Base-by-base conservation (phyloP, 2,329 filamentous ascomycete genomes). In the Lomentospora prolificans region DNA sequence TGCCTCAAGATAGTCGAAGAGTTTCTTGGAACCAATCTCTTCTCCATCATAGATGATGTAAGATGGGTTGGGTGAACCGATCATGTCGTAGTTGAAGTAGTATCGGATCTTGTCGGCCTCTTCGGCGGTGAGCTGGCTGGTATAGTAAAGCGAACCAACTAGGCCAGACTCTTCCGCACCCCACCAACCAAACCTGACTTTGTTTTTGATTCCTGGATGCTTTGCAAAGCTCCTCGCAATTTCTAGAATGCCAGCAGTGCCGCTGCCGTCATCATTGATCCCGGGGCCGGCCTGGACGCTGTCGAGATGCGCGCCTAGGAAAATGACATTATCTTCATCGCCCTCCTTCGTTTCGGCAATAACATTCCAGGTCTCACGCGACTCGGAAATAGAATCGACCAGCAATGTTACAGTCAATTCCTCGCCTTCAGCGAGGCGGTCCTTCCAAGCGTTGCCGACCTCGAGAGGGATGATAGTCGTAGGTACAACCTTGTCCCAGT, bases 31-130 rank as follows among this genome's bases (percentile, higher is more conserved):
- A 27, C 70, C 72, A 39, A 64, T 58, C 46, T 64, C 60, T 59
- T 75, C 70, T 7, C 65, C 72, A 19, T 72, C 68, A 55, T 75
- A 72, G 6, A 76, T 67, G 55, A 62, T 63, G 61, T 68, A 75
- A 41, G 63, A 60, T 9, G 73, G 69, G n/a, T 64, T 61, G 3
- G 67, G 65, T 14, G 72, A 75, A n/a, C 70, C 74, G 56, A 87
- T 84, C 85, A 87, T 87, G 68, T 87, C 84, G 63, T 84, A 86
- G 71, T 87, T 85, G 65, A 86, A 79, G 71, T 86, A 85, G 30
- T 86, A 80, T 2, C 77, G 74, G 62, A 87, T 81, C 67, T 81
- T 82, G 58, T 78, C 71, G 0, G 68, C 67, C 48, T 75, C 70
- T 1, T 64, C 63, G 22, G 66, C 61, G 9, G 66, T 63, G 27